phyloP scores from a whole-genome alignment of 1,139 yeast species.

The Suhomyces guaymorum region DNA sequence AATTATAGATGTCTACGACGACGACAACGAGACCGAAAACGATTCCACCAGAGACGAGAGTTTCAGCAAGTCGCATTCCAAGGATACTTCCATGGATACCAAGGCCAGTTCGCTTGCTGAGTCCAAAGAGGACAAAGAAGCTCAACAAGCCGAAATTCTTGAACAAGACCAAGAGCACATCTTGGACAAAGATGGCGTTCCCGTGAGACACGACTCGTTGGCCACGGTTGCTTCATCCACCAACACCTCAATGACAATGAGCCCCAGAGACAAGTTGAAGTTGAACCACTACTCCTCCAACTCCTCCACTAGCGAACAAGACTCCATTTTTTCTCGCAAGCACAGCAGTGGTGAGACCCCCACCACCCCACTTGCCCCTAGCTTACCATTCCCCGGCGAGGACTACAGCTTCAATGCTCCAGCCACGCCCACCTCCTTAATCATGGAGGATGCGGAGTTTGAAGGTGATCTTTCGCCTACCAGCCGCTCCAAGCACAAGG shows the following conservation, averaged over 20 bases:
- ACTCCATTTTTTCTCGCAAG: slow-evolving; percentile 17
- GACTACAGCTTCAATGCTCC: slow-evolving; percentile 11
- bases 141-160: too few species aligned
- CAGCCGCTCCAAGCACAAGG: not conserved
- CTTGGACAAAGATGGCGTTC: too few species aligned
- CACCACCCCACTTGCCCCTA: slow-evolving; percentile 8
- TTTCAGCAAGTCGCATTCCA: slow-evolving; percentile 2
- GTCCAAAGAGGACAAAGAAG: slow-evolving; percentile 1
- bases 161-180: too few species aligned
- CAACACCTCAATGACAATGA: not conserved
- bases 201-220: slow-evolving; percentile 6
- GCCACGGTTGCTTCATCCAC: slow-evolving; percentile 6
- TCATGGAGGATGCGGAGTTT: slow-evolving; percentile 17
- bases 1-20: slow-evolving; percentile 21
- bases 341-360: slow-evolving; percentile 5
- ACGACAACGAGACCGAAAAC: slow-evolving; percentile 13
- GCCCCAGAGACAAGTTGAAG: slow-evolving; percentile 5
- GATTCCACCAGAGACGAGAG: slow-evolving; percentile 7
- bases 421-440: slow-evolving; percentile 26
- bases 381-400: too few species aligned
- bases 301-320: slow-evolving; percentile 18
- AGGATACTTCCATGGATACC: slow-evolving; percentile 11
- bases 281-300: slow-evolving; percentile 11
- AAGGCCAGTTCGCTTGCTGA: slow-evolving; percentile 10
- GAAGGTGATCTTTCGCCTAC: slow-evolving; percentile 10